Percentiles rank a stretch among this genome's conserved stretches.
phyloP scores from a whole-genome alignment of 352 stramenopile genomes.

The Albugo laibachii region DNA sequence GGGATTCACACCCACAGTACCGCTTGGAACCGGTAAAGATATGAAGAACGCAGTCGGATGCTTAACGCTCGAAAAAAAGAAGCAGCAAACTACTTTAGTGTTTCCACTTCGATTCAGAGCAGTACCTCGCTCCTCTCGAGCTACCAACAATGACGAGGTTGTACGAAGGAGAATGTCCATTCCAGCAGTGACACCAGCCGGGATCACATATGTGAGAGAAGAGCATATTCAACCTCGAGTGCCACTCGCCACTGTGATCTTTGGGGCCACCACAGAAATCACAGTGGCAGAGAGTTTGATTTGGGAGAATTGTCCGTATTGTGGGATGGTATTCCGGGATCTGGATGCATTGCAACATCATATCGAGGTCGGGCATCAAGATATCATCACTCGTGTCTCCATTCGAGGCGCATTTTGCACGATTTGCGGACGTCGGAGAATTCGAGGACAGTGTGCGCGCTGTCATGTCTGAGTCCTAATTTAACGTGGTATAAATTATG shows the following conservation, averaged over 20 bases:
- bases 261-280: background rate
- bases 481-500: too few species aligned
- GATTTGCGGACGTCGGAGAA: too few species aligned
- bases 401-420: too few species aligned
- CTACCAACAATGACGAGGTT: background rate
- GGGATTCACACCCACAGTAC: conserved; percentile 33
- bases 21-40: conserved; percentile 21
- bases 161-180: conserved; percentile 14
- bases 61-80: conserved; percentile 43
- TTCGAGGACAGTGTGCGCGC: too few species aligned
- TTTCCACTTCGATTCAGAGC: conserved; percentile 40
- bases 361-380: too few species aligned
- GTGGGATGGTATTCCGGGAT: too few species aligned
- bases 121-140: conserved; percentile 6
- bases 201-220: conserved; percentile 34
- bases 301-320: background rate
- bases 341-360: too few species aligned
- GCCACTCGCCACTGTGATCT: conserved; percentile 11
- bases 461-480: too few species aligned
- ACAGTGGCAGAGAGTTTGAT: conserved; percentile 12
- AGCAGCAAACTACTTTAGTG: conserved; percentile 29
- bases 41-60: conserved; percentile 34
- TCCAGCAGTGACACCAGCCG: conserved; percentile 15
- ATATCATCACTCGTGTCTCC: too few species aligned
- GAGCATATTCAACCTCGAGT: conserved; percentile 18